Conservation (phyloP, 257 asterid species). For the Petunia secreta region DNA sequence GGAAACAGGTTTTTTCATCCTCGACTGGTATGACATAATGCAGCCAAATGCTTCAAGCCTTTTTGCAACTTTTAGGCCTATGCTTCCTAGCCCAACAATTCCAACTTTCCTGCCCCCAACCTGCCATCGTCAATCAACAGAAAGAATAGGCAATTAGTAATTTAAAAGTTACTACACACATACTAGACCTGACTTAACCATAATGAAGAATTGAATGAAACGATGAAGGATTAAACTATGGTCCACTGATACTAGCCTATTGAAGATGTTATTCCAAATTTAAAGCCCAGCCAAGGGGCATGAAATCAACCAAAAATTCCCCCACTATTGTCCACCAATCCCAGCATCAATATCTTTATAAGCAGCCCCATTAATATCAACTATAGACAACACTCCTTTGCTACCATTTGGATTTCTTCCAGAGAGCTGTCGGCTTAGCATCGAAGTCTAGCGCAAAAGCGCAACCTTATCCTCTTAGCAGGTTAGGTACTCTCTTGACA, state of each 20-base stretch:
- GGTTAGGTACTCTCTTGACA: neutral
- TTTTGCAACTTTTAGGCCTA: constrained; percentile 70
- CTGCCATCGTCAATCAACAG: constrained; percentile 39
- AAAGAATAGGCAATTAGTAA: neutral
- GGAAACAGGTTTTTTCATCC: constrained; percentile 50
- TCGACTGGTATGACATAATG: constrained; percentile 55
- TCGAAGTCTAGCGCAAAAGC: neutral
- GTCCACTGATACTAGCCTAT: neutral
- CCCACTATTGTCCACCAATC: neutral
- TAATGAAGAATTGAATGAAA: neutral
- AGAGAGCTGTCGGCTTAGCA: neutral
- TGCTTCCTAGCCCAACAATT: constrained; percentile 86
- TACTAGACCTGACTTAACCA: neutral
- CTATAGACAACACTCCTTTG: neutral
- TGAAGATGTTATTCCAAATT: neutral
- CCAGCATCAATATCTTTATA: neutral
- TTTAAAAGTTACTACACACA: neutral
- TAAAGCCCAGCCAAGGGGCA: neutral
- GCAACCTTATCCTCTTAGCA: neutral
- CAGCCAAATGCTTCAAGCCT: constrained; percentile 78
- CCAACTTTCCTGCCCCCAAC: constrained; percentile 71
- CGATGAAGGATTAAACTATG: neutral
- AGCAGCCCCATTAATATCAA: neutral
- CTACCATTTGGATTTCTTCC: neutral
- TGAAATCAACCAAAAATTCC: neutral